Percentiles rank a stretch among this genome's conserved stretches.
phyloP scores from a whole-genome alignment of 345 rosid species.

The Hibiscus tridactylites region DNA sequence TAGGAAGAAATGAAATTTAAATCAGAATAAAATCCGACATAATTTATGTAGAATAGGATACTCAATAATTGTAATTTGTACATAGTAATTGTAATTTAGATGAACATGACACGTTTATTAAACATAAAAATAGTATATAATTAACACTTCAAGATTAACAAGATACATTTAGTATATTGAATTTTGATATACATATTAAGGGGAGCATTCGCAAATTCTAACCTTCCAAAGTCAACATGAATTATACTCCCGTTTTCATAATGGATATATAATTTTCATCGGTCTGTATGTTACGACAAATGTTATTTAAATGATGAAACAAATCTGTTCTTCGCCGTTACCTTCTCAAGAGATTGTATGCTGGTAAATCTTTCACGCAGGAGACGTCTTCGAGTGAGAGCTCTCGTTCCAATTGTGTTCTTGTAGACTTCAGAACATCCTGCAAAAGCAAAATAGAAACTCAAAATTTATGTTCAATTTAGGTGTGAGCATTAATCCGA shows the following conservation, averaged over 20 bases:
- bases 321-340: slow-evolving; percentile 8
- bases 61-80: too few species aligned
- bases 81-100: too few species aligned
- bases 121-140: too few species aligned
- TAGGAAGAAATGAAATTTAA: too few species aligned
- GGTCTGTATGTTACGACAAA: not conserved
- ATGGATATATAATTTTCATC: not conserved
- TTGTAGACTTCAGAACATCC: slow-evolving; percentile 88
- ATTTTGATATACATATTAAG: not conserved
- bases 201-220: not conserved
- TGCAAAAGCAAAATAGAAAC: slow-evolving; percentile 16
- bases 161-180: too few species aligned
- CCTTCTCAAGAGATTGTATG: slow-evolving; percentile 49
- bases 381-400: slow-evolving; percentile 60
- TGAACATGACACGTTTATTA: too few species aligned
- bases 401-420: slow-evolving; percentile 75
- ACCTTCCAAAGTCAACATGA: not conserved
- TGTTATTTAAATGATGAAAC: not conserved
- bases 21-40: too few species aligned
- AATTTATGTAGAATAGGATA: too few species aligned
- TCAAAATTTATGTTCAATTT: not conserved
- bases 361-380: slow-evolving; percentile 63
- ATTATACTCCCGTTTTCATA: not conserved
- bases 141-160: too few species aligned
- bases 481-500: not conserved